Evolutionary conservation across 2,329 filamentous ascomycete genomes (phyloP), one percentile per base, ranked within the genome.

Genomic region (Neonectria coccinea): DNA sequence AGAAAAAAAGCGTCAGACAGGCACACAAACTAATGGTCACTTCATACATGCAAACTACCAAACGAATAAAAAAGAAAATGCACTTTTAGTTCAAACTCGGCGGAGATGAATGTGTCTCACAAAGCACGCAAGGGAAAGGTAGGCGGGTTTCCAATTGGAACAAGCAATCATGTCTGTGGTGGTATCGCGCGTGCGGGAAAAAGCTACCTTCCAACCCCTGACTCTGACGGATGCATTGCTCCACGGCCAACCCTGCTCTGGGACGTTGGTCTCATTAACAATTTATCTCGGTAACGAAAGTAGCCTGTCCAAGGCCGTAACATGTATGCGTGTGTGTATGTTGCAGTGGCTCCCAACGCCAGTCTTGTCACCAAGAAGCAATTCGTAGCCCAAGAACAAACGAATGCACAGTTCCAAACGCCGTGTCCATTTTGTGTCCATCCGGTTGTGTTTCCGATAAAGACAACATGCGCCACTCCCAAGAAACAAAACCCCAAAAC

Each of bases 291-390:
- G 36, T 53, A 48, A 54, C 52, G 73, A 69, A 39, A 65, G 50
- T 54, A 64, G 62, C 68, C 67, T 73, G 63, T 68, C 62, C 67
- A 70, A 62, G 71, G 68, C 62, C 58, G 54, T 67, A 72, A 67
- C 65, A 62, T 70, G 52, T 57, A 63, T 66, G 64, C 58, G 52
- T 72, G 61, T 63, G 59, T 62, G 50, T 61, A 56, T 68, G 42
- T 56, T 42, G 61, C 42, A 42, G n/a, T 61, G 60, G 48, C 52
- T 54, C 57, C 42, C 56, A 72, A 72, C 71, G 68, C 71, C 71
- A n/a, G 12, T 31, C 62, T 57, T 53, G 50, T 64, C 47, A 57
- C 59, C 41, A 54, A 53, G 50, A 50, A 31, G 33, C 25, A 36
- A 29, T 47, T 63, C 61, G 41, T 67, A 67, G 58, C 63, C 70